Percentiles rank a stretch among this genome's conserved stretches.
These are phyloP conservation scores for Leccinum aurantiacum DNA, from an alignment of 768 basidiomycete species.

Conservation along the genomic window DNA sequence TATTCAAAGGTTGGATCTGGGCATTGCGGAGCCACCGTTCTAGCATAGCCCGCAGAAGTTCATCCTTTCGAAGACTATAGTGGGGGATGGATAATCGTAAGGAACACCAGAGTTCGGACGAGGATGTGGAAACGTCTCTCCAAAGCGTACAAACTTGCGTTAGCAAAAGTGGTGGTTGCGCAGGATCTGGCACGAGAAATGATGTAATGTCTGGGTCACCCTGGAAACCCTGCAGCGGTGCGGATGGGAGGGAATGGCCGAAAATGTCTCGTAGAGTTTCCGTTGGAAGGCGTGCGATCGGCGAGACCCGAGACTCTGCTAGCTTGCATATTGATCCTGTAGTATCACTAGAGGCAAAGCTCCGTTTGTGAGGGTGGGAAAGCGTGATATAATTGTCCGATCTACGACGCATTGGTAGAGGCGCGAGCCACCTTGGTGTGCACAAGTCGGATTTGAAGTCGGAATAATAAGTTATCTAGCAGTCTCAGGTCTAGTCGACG, in stretches of 20 bases:
- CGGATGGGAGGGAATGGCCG: not conserved
- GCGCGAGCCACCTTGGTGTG: too few species aligned
- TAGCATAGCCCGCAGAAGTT: not conserved
- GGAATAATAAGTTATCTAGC: too few species aligned
- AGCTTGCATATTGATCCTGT: not conserved
- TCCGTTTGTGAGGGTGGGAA: too few species aligned
- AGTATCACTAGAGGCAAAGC: too few species aligned
- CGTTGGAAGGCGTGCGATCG: not conserved
- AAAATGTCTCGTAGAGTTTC: constrained; percentile 1
- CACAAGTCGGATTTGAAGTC: too few species aligned
- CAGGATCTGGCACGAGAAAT: not conserved
- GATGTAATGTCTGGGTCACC: not conserved
- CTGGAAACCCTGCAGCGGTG: not conserved
- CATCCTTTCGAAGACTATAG: not conserved
- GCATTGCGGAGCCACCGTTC: constrained; percentile 1
- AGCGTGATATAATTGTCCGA: too few species aligned
- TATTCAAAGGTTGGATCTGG: not conserved
- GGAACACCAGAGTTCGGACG: constrained; percentile 3
- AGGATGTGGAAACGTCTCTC: not conserved
- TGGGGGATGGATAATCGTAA: not conserved
- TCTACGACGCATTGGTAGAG: too few species aligned
- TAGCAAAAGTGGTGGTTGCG: not conserved
- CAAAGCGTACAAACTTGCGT: not conserved
- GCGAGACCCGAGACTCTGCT: not conserved
- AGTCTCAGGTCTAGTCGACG: too few species aligned